Evolutionary conservation across 176 grass and related monocot genomes (phyloP).

Genomic region (Oropetium thomaeum): DNA sequence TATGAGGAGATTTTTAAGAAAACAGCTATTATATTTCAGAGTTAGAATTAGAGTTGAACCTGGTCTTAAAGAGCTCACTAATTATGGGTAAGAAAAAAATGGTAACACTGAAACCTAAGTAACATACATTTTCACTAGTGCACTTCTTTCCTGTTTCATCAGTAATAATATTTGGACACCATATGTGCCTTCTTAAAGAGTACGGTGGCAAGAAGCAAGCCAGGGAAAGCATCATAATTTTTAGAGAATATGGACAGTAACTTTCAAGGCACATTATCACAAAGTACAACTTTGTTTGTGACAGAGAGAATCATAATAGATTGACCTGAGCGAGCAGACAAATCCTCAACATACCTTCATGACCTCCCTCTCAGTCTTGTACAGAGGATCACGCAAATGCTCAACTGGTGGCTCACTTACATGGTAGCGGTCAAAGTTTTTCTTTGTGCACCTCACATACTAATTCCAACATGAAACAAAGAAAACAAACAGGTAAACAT

Average conservation of each 20-base stretch:
- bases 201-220: neutral
- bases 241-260: neutral
- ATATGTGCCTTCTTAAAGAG: neutral
- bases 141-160: neutral
- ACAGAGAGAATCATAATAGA: neutral
- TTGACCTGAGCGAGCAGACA: neutral
- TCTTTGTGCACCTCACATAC: conserved; percentile 68
- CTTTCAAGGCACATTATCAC: neutral
- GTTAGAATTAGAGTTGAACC: neutral
- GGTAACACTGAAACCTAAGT: neutral
- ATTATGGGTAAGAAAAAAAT: neutral
- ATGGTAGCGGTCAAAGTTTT: conserved; percentile 60
- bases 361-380: conserved; percentile 74
- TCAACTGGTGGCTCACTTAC: conserved; percentile 83
- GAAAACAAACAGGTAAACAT: conserved; percentile 5
- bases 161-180: neutral
- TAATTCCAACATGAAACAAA: conserved; percentile 25
- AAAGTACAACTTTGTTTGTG: neutral
- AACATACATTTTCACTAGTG: neutral
- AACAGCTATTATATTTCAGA: neutral
- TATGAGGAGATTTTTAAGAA: neutral
- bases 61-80: neutral
- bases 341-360: conserved; percentile 60
- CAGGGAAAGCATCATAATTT: neutral
- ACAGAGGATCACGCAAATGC: conserved; percentile 55